Base-by-base conservation (phyloP, 768 basidiomycete genomes). In the Lentinula boryana region DNA sequence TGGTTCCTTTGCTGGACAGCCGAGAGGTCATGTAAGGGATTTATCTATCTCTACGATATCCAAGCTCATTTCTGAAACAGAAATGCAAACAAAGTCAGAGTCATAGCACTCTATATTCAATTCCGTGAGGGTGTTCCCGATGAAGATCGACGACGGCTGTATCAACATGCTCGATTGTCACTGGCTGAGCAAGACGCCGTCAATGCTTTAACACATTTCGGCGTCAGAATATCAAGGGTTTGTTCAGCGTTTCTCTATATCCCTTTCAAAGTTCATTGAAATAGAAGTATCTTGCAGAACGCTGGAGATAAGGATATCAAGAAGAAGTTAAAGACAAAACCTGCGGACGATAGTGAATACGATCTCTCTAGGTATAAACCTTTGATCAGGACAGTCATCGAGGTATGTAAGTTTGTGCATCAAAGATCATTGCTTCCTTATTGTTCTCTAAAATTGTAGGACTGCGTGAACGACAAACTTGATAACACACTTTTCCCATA, bases 91-190 rank as follows among this genome's bases (percentile, higher is more conserved):
- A 99, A 99, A 81, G 93, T 98, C 44, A 91, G 97, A 46, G 89
- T 99, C 66, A 91, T 99, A 61, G 93, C 96, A 16, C 79, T 98
- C 32, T 99, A 98, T 70, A 92, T 98, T 66, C 88, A 96, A 71
- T 83, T 87, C 71, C 87, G 95, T 32, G 97, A 98, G 67, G 97
- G 97, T 41, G 96, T 98, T 18, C 95, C 97, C n/a, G 95, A 98
- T 56, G 97, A 98, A 69, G 97, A 99, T 73, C 87, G 93, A 59
- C 85, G 95, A 62, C 81, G 97, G 60, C 73, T 99, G 60, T 98
- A 95, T 71, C 95, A 98, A 69, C 97, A 99, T 70, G 97, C 96
- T 18, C 81, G 93, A 48, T 75, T 99, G 44, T 84, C 86, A 4
- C 73, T 95, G 60, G 80, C 91, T 4, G 96, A 99, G 67, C 93